These are phyloP conservation scores for Suillus bovinus DNA, from an alignment of 768 basidiomycete genomes.

Conservation along the genomic window DNA sequence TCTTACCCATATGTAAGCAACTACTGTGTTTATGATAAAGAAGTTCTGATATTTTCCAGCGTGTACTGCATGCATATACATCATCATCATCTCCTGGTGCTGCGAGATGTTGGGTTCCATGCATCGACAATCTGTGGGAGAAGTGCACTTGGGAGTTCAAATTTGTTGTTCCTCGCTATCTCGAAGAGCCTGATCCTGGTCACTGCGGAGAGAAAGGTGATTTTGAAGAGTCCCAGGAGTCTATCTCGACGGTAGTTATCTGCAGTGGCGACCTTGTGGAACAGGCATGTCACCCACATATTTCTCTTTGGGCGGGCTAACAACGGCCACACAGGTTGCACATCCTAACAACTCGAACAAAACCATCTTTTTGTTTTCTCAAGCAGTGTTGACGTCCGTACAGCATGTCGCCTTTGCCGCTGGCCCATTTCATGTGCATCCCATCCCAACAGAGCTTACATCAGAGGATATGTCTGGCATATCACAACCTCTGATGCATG, in stretches of 20 bases:
- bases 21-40: slow-evolving; percentile 9
- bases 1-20: slow-evolving; percentile 79
- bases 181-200: slow-evolving; percentile 52
- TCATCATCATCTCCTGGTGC: slow-evolving; percentile 85
- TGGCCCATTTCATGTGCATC: slow-evolving; percentile 85
- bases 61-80: slow-evolving; percentile 92
- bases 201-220: slow-evolving; percentile 43
- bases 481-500: slow-evolving; percentile 78
- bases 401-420: slow-evolving; percentile 97
- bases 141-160: slow-evolving; percentile 99
- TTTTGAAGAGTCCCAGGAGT: slow-evolving; percentile 50
- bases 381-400: slow-evolving; percentile 84
- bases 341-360: slow-evolving; percentile 94
- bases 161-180: slow-evolving; percentile 85
- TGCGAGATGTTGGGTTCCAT: slow-evolving; percentile 99
- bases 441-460: slow-evolving; percentile 62
- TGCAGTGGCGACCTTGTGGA: slow-evolving; percentile 95
- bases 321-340: slow-evolving; percentile 57
- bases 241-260: slow-evolving; percentile 80
- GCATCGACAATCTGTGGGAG: slow-evolving; percentile 92
- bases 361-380: slow-evolving; percentile 91
- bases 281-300: slow-evolving; percentile 56
- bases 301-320: slow-evolving; percentile 8
- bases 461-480: slow-evolving; percentile 62
- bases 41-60: slow-evolving; percentile 45